Percentiles rank a stretch among this genome's conserved stretches.
Evolutionary conservation across 1,139 yeast genomes (phyloP).

Genomic region (Geotrichum aggregatum): DNA sequence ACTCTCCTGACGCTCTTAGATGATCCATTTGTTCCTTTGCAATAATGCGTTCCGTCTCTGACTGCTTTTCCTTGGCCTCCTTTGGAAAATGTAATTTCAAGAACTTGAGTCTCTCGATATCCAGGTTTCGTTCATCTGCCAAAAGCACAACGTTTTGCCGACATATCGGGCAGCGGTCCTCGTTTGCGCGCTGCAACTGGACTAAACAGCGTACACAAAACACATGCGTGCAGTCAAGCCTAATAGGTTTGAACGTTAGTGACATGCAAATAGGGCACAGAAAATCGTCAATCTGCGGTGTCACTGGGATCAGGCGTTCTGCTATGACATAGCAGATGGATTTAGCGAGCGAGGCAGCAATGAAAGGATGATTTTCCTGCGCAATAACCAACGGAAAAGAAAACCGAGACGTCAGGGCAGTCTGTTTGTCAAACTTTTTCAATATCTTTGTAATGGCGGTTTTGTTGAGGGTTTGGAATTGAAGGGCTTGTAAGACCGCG

Average conservation of each 20-base stretch:
- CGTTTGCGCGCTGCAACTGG: conserved; percentile 55
- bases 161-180: conserved; percentile 65
- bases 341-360: conserved; percentile 51
- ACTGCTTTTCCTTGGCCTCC: conserved; percentile 60
- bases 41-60: conserved; percentile 55
- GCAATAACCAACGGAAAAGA: conserved; percentile 27
- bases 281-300: conserved; percentile 73
- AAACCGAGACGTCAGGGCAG: conserved; percentile 48
- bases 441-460: conserved; percentile 63
- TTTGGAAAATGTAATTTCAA: conserved; percentile 61
- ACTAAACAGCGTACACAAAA: conserved; percentile 71
- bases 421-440: conserved; percentile 71
- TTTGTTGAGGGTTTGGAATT: conserved; percentile 59
- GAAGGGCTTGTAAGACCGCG: conserved; percentile 53
- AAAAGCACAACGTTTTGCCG: conserved; percentile 51
- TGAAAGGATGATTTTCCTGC: conserved; percentile 46
- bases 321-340: conserved; percentile 56
- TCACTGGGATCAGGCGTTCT: conserved; percentile 49
- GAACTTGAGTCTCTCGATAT: conserved; percentile 48
- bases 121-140: conserved; percentile 62
- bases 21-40: conserved; percentile 40
- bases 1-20: conserved; percentile 20
- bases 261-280: conserved; percentile 68
- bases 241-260: conserved; percentile 67
- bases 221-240: conserved; percentile 58